phyloP scores from a whole-genome alignment of 441 rosid genomes.

The California macrophylla region DNA sequence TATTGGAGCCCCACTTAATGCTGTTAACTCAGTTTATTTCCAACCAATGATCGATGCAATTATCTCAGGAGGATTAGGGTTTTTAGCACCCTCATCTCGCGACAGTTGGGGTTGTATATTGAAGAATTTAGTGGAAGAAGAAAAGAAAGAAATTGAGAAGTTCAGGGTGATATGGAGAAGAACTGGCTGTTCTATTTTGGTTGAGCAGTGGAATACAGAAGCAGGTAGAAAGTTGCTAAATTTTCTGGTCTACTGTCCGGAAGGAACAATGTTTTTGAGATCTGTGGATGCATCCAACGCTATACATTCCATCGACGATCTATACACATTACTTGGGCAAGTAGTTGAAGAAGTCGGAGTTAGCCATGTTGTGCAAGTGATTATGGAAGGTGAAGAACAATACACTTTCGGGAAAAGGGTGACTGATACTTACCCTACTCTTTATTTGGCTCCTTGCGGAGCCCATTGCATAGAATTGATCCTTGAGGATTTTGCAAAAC shows the following conservation, averaged over 20 bases:
- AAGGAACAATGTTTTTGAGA: slow-evolving; percentile 61
- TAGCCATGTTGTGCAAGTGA: slow-evolving; percentile 67
- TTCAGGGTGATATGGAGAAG: slow-evolving; percentile 40
- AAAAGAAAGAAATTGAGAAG: slow-evolving; percentile 41
- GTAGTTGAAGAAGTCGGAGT: slow-evolving; percentile 76
- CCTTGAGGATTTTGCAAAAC: slow-evolving; percentile 60
- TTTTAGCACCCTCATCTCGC: slow-evolving; percentile 40
- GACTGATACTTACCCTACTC: slow-evolving; percentile 51
- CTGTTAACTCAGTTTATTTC: slow-evolving; percentile 56
- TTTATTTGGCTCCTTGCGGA: slow-evolving; percentile 87
- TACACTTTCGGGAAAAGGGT: slow-evolving; percentile 48
- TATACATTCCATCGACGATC: slow-evolving; percentile 40
- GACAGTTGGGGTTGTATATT: slow-evolving; percentile 64
- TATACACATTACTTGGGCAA: slow-evolving; percentile 48
- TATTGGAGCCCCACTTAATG: slow-evolving; percentile 64
- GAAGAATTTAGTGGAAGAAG: slow-evolving; percentile 65
- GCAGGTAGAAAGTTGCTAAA: slow-evolving; percentile 43
- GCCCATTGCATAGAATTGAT: slow-evolving; percentile 60
- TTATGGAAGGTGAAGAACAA: slow-evolving; percentile 49
- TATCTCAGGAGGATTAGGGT: slow-evolving; percentile 41
- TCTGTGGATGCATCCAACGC: slow-evolving; percentile 53
- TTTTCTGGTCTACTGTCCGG: slow-evolving; percentile 53
- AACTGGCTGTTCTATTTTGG: slow-evolving; percentile 75
- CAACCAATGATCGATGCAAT: slow-evolving; percentile 58
- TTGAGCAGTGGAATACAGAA: slow-evolving; percentile 48